Percentiles rank a stretch among this genome's conserved stretches.
Evolutionary conservation across 345 rosid genomes (phyloP).

Genomic region (Limnanthes douglasii): DNA sequence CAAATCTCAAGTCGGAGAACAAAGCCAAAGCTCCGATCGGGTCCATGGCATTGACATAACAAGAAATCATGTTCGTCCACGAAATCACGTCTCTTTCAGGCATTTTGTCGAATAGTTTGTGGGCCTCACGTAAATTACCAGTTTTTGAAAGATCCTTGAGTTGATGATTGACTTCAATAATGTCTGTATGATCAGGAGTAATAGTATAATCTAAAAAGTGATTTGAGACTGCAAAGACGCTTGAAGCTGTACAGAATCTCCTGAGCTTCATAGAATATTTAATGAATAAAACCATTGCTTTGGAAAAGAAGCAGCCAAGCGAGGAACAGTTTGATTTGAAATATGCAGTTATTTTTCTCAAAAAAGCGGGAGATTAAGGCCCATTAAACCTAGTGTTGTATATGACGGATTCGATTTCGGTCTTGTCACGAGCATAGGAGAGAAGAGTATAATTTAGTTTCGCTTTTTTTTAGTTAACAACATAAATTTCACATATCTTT

Average conservation of each 20-base stretch:
- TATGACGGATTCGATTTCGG: too few relatives aligned
- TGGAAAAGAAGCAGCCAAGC: too few relatives aligned
- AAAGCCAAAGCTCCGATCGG: slow-evolving; percentile 41
- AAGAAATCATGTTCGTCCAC: slow-evolving; percentile 67
- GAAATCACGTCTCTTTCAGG: slow-evolving; percentile 45
- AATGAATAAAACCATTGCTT: too few relatives aligned
- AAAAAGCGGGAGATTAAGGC: too few relatives aligned
- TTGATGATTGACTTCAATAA: slow-evolving; percentile 26
- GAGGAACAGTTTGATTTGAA: too few relatives aligned
- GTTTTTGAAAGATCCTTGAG: slow-evolving; percentile 18
- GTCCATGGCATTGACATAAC: slow-evolving; percentile 36
- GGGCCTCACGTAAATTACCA: slow-evolving; percentile 33
- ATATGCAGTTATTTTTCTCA: too few relatives aligned
- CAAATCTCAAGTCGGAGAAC: slow-evolving; percentile 47
- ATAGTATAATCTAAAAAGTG: slow-evolving; percentile 1
- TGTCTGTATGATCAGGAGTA: slow-evolving; percentile 4
- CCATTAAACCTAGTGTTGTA: too few relatives aligned
- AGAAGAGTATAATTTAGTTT: too few relatives aligned
- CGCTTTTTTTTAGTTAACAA: too few relatives aligned
- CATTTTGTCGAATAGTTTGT: slow-evolving; percentile 61
- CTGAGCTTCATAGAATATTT: too few relatives aligned
- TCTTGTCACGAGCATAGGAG: too few relatives aligned
- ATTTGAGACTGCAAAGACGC: slow-evolving; percentile 5
- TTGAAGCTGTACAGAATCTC: slow-evolving; percentile 10
- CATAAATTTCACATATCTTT: too few relatives aligned